Conservation (phyloP, 805 yeast genomes). For the Wickerhamiella lipophila region DNA sequence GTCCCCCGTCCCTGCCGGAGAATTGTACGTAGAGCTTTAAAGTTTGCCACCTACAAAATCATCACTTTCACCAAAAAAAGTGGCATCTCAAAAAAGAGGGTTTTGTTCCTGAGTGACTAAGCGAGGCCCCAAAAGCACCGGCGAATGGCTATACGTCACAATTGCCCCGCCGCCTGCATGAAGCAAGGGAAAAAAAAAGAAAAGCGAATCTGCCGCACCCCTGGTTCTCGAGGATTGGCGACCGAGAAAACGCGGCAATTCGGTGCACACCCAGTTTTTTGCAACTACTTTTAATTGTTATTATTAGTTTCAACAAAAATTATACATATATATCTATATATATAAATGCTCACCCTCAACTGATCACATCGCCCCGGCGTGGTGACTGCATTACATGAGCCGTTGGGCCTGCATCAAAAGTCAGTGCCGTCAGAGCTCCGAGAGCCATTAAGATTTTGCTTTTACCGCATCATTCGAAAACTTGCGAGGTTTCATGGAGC, state of each 20-base stretch:
- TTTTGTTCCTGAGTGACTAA: not conserved
- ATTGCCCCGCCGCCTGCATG: conserved; percentile 2
- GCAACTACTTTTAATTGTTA: no score
- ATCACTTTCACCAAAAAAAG: no score
- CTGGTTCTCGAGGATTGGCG: not conserved
- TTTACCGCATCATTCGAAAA: not conserved
- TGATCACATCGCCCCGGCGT: not conserved
- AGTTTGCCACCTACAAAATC: no score
- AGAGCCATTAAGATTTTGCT: no score
- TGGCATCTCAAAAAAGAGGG: not conserved
- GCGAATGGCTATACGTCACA: not conserved
- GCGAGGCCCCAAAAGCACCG: not conserved
- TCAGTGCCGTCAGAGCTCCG: no score
- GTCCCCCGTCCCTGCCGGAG: no score
- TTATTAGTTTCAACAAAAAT: no score
- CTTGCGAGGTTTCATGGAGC: conserved; percentile 32
- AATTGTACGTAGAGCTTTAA: no score
- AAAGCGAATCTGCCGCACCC: not conserved
- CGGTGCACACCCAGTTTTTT: no score
- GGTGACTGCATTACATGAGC: not conserved
- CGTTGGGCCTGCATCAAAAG: not conserved
- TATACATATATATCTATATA: no score
- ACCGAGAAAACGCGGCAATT: no score
- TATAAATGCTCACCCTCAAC: not conserved
- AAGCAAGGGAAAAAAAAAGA: not conserved